Percentiles rank a stretch among this genome's conserved stretches.
Evolutionary conservation across 192 early-diverging fungal genomes (phyloP).

Genomic region (Backusella parvicylindrica): DNA sequence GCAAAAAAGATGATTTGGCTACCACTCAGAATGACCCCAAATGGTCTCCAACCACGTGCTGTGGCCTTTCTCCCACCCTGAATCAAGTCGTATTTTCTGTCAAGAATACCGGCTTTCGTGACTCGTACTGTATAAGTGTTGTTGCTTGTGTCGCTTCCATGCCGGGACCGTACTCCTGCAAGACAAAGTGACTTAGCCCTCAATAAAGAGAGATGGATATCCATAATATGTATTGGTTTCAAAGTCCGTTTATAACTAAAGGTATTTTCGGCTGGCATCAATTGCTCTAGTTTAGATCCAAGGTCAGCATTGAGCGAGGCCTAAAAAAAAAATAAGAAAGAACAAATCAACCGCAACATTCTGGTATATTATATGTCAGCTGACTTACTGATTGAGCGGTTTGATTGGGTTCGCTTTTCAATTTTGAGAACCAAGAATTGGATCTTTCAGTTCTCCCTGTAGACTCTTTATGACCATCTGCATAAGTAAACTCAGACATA

Average conservation of each 20-base stretch:
- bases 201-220: conserved; percentile 31
- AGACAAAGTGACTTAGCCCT: conserved; percentile 28
- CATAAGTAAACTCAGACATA: conserved; percentile 51
- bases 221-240: conserved; percentile 8
- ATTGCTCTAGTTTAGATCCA: conserved; percentile 19
- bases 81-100: conserved; percentile 68
- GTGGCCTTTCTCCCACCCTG: conserved; percentile 62
- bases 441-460: conserved; percentile 28
- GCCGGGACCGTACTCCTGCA: conserved; percentile 28
- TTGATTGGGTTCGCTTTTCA: conserved; percentile 9
- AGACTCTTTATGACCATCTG: conserved; percentile 44
- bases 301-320: conserved; percentile 13
- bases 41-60: conserved; percentile 68
- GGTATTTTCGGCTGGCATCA: conserved; percentile 33
- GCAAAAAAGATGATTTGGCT: conserved; percentile 75
- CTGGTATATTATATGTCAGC: not conserved
- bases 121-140: conserved; percentile 29
- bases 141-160: not conserved
- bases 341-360: not conserved
- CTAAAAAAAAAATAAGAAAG: not conserved
- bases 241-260: conserved; percentile 29
- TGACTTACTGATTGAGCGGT: conserved; percentile 7
- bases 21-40: conserved; percentile 75
- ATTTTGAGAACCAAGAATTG: conserved; percentile 31
- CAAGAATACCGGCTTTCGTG: conserved; percentile 66